Evolutionary conservation across 2,329 filamentous ascomycete genomes (phyloP).

Genomic region (Cercospora sesami): DNA sequence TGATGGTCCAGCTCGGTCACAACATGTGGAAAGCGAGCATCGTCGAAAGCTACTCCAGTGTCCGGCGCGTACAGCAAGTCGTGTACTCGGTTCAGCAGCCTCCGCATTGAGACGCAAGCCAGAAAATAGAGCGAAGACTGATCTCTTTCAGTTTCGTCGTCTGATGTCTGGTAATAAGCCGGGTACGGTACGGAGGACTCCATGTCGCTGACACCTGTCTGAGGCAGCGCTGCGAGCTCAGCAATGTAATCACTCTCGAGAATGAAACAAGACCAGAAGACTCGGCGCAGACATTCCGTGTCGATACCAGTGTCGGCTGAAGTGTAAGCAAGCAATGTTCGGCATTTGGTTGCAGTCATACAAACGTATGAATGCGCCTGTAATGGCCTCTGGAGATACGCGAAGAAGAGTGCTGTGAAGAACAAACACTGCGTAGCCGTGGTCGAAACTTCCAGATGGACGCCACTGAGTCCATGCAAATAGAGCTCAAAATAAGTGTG

Average conservation of each 20-base stretch:
- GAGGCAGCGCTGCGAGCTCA: conserved; percentile 18
- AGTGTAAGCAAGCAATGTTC: conserved; percentile 19
- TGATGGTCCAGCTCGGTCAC: conserved; percentile 22
- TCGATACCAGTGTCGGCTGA: conserved; percentile 20
- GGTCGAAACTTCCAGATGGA: conserved; percentile 18
- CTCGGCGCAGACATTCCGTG: conserved; percentile 18
- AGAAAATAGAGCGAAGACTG: conserved; percentile 20
- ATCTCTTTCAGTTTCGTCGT: conserved; percentile 15
- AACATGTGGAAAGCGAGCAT: conserved; percentile 21
- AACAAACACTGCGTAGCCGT: conserved; percentile 20
- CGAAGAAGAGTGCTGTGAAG: conserved; percentile 23
- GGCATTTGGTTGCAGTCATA: conserved; percentile 20
- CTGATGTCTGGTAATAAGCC: conserved; percentile 12
- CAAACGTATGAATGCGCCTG: conserved; percentile 21
- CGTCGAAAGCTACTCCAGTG: conserved; percentile 20
- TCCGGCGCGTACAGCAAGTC: conserved; percentile 21
- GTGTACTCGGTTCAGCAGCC: conserved; percentile 21
- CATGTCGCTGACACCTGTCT: conserved; percentile 20
- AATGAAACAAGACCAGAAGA: conserved; percentile 23
- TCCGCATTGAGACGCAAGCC: conserved; percentile 22
- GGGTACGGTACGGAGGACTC: conserved; percentile 18
- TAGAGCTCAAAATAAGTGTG: conserved; percentile 17
- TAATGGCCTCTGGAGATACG: conserved; percentile 19
- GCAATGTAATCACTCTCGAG: conserved; percentile 22
- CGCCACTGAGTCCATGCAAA: conserved; percentile 9